Evolutionary conservation across 805 yeast genomes (phyloP), one percentile per base, ranked within the genome.

Genomic region (Clavispora phyllophila): DNA sequence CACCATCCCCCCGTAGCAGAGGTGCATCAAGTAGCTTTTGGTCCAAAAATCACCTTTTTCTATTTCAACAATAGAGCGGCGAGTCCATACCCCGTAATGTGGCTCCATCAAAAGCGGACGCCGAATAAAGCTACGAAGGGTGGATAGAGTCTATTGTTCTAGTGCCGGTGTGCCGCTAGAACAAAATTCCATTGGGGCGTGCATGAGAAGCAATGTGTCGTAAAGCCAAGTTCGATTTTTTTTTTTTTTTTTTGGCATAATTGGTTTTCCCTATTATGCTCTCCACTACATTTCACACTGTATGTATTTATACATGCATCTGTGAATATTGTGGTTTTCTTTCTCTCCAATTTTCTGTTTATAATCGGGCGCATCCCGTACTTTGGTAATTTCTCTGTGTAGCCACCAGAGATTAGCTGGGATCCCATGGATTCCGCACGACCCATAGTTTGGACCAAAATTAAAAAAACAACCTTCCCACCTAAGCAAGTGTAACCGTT

Each of bases 241-340:
- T 33, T 33, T 33, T 33, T 33, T 35, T 35, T 35, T 35, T 35
- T 35, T 24, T 24, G 37, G 20, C 13, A 34, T n/a, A 27, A n/a
- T 15, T 17, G 14, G 33, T 4, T 29, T 29, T 29, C 33, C 33
- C 20, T 29, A 29, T 29, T 29, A 29, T 29, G 19, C 33, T 29
- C 20, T 27, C 31, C 31, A 27, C 31, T 8, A 12, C 19, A 17
- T 29, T 15, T 29, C 19, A 15, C 33, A 29, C 33, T 29, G 33
- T 29, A 29, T 29, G 33, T 29, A 29, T 17, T 15, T 9, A 9
- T 29, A 29, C 33, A 20, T 29, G 33, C 33, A 29, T 29, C 33
- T 29, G 13, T 17, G 19, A 15, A 29, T 8, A 15, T 29, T 9
- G 12, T 4, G 13, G 20, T 4, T 29, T 29, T 17, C 20, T 15